Evolutionary conservation across 169 alveolate genomes (phyloP), one percentile per base, ranked within the genome.

Genomic region (Plasmodium fragile): DNA sequence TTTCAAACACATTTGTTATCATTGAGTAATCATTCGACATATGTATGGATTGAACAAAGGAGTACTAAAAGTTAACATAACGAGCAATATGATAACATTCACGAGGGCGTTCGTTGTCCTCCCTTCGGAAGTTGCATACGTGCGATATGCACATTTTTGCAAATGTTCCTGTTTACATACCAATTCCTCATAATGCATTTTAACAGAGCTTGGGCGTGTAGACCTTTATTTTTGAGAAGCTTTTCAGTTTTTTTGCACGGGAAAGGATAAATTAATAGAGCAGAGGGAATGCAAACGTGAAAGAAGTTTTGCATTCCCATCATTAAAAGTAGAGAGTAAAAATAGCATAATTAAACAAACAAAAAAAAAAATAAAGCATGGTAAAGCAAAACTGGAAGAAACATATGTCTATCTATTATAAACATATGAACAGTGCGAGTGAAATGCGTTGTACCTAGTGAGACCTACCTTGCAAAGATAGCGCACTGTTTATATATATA

Each of bases 151-250:
- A 25, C 18, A 41, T 7, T 45, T 79, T 8, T 49, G 32, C 39
- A 55, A 55, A 6, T 39, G 53, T 32, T 16, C 43, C 72, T 71
- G 25, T 52, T 30, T 45, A 52, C 69, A 89, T 89, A 89, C 94
- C 94, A 89, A 89, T 89, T 78, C 41, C 72, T 59, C 71, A 65
- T 77, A 89, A 25, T 53, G 53, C 94, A 89, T 89, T 78, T 77
- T 89, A 89, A 59, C 30, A 85, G 45, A 53, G 70, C 25, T 73
- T 30, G 69, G 41, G 52, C 30, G 13, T 32, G 55, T 70, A 32
- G 45, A 11, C 81, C 72, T 82, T 34, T 69, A 69, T 16, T 39
- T 39, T 32, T 45, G 75, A 30, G 32, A 71, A 49, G 22, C 7
- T 83, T 72, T 72, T 83, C 49, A 45, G 71, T 28, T 82, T 83